Evolutionary conservation across 2,329 filamentous ascomycete species (phyloP).

Genomic region (Sphaerostilbella broomeana): DNA sequence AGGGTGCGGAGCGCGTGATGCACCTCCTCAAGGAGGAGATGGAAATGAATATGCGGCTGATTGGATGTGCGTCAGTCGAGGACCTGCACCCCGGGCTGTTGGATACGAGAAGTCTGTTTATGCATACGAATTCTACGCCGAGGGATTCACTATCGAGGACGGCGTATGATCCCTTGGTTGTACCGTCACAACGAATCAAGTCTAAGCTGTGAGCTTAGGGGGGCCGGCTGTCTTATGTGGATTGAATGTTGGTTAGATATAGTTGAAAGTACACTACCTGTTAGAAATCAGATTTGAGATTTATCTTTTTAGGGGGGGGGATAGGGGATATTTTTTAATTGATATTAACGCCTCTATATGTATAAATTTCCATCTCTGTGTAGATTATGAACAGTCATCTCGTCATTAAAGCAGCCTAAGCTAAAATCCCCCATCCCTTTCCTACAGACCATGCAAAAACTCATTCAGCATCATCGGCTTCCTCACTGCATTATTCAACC

Average conservation of each 20-base stretch:
- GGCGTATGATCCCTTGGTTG: conserved; percentile 49
- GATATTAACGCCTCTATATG: conserved; percentile 7
- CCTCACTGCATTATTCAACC: conserved; percentile 83
- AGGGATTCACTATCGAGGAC: conserved; percentile 40
- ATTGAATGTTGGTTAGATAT: no score
- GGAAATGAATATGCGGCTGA: conserved; percentile 97
- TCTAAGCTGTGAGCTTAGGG: conserved; percentile 40
- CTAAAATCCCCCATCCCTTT: background rate
- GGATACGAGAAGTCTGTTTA: conserved; percentile 63
- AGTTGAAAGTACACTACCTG: no score
- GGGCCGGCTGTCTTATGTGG: background rate
- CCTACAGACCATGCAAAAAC: conserved; percentile 61
- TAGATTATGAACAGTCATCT: no score
- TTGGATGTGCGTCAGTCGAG: conserved; percentile 68
- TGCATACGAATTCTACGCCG: conserved; percentile 44
- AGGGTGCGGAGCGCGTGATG: conserved; percentile 88
- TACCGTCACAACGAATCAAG: conserved; percentile 45
- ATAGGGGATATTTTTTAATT: background rate
- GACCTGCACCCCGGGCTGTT: conserved; percentile 77
- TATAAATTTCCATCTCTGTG: no score
- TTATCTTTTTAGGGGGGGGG: no score
- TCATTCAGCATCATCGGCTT: conserved; percentile 80
- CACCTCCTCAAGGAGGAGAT: conserved; percentile 90
- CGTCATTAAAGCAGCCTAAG: no score
- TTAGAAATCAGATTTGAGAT: no score